Base-by-base conservation (phyloP, 495 filamentous ascomycete species). In the Astrocystis sublimbata region DNA sequence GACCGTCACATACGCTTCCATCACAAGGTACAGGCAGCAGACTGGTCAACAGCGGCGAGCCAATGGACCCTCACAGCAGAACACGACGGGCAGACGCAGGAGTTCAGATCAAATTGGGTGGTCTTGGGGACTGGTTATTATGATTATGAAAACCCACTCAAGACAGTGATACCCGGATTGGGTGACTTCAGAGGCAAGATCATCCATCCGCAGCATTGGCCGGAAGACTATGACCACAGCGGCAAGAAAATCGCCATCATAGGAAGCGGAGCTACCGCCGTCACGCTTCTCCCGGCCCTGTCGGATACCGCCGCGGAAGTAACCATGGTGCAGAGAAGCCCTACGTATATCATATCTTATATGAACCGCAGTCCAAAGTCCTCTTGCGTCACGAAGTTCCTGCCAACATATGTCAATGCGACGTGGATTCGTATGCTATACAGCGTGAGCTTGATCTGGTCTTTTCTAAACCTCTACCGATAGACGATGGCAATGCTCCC, bases 101-200 rank as follows among this genome's bases (percentile, higher is more conserved):
- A 70, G 7, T 68, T 83, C 61, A 81, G 71, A 42, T 75, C 84
- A 6, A 79, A 78, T 15, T 90, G 87, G 70, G 47, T 90, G 40
- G 74, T 91, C 55, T 71, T 84, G 56, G 83, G 83, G 64, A 87
- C 84, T 0, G 89, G 89, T 12, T 92, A 90, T 71, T 88, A 87
- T 65, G 81, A 86, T 69, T 90, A 91, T 75, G 69, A 84, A 10
- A 70, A 81, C 58, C 82, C 88, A 0, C 63, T 87, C 36, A 61
- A 83, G 42, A 69, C 81, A 4, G 68, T 68, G 8, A 91, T 89
- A 50, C 86, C 86, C 0, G 85, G 85, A 3, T 68, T 89, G 31
- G 80, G 83, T 0, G 71, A 71, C 31, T 89, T 89, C 72, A 71
- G 76, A 49, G 86, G 87, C 31, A 64, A 73, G 19, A 73, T 82